Conservation (phyloP, 2,329 filamentous ascomycete genomes). For the Nannizzia gypsea region DNA sequence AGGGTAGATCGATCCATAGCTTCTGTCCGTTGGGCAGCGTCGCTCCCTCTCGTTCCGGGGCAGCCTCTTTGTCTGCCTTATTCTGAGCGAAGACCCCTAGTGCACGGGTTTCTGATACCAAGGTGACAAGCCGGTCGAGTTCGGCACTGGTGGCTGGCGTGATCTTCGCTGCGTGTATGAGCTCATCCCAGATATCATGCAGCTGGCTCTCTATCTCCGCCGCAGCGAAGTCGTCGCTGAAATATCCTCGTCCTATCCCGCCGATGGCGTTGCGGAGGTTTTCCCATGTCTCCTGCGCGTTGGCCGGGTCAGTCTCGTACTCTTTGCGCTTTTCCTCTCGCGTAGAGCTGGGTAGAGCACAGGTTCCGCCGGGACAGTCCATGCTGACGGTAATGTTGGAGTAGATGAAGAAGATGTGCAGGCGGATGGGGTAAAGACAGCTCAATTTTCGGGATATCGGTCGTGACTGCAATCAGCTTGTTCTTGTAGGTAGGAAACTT, state of each 20-base stretch:
- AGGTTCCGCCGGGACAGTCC: not conserved
- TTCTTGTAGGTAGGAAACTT: not conserved
- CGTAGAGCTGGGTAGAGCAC: not conserved
- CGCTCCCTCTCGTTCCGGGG: not conserved
- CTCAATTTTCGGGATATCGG: not conserved
- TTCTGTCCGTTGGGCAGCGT: not conserved
- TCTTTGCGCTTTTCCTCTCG: not conserved
- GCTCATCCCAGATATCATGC: conserved; percentile 1
- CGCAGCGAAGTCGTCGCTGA: not conserved
- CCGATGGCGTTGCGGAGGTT: not conserved
- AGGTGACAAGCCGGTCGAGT: not conserved
- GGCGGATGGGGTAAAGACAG: not conserved
- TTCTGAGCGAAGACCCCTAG: not conserved
- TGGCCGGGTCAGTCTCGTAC: not conserved
- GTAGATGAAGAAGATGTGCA: not conserved
- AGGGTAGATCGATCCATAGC: conserved; percentile 1
- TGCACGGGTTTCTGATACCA: not conserved
- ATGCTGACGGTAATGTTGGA: not conserved
- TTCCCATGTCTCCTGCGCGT: not conserved
- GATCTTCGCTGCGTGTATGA: conserved; percentile 1
- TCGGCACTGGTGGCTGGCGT: conserved; percentile 1
- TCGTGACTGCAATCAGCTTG: not conserved
- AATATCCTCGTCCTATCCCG: not conserved
- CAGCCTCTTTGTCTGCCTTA: not conserved
- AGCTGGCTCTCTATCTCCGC: not conserved